These are phyloP conservation scores for Strobilomyces echinocephalus DNA, from an alignment of 768 basidiomycete genomes.

Conservation along the genomic window DNA sequence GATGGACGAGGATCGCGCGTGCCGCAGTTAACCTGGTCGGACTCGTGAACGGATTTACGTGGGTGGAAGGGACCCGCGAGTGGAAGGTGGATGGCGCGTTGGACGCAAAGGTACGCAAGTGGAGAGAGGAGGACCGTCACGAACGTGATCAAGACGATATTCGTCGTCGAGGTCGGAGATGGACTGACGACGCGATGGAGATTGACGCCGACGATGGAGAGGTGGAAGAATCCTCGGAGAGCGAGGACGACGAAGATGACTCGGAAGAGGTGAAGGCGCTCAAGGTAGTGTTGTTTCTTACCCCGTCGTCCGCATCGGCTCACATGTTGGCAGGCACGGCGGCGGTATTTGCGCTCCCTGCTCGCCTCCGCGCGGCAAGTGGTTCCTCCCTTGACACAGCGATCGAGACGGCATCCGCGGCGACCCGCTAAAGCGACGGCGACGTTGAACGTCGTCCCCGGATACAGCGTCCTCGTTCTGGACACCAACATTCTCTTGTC, in stretches of 20 bases:
- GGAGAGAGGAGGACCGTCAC: constrained; percentile 67
- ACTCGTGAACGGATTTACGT: constrained; percentile 72
- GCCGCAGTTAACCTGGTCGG: constrained; percentile 63
- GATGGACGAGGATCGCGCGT: constrained; percentile 77
- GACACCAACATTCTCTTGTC: constrained; percentile 95
- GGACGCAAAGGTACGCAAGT: constrained; percentile 60
- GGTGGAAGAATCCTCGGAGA: constrained; percentile 41
- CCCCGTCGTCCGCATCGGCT: constrained; percentile 5
- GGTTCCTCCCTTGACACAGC: constrained; percentile 24
- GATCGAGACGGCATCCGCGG: constrained; percentile 25
- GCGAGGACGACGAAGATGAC: constrained; percentile 61
- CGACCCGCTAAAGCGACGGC: constrained; percentile 34
- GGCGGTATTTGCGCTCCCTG: constrained; percentile 68
- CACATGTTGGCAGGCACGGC: constrained; percentile 50
- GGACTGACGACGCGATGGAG: constrained; percentile 69
- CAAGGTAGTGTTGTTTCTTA: constrained; percentile 48
- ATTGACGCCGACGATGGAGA: constrained; percentile 54
- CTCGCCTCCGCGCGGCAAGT: constrained; percentile 44
- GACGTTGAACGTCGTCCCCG: constrained; percentile 60
- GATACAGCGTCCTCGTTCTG: constrained; percentile 86
- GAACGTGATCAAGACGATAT: constrained; percentile 66
- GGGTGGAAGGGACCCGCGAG: constrained; percentile 51
- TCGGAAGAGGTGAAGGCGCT: constrained; percentile 71
- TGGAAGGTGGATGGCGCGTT: constrained; percentile 66
- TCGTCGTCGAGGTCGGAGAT: constrained; percentile 54